phyloP scores from a whole-genome alignment of 2,329 filamentous ascomycete species.

The Verticillium tricorpus region DNA sequence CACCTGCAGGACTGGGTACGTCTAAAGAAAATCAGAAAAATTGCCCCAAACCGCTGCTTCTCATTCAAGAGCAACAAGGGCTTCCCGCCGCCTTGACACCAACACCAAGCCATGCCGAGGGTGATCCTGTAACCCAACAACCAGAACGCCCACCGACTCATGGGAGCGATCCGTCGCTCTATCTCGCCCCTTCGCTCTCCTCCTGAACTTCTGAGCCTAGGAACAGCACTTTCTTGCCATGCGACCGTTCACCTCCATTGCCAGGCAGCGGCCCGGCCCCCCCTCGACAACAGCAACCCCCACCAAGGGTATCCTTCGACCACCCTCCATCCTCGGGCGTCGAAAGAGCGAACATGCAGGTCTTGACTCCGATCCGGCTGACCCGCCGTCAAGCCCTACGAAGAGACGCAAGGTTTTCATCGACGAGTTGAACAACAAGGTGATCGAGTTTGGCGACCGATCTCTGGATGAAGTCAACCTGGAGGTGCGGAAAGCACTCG shows the following conservation, averaged over 20 bases:
- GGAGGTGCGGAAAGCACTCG: conserved; percentile 51
- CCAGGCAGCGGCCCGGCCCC: conserved; percentile 27
- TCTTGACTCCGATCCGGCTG: conserved; percentile 30
- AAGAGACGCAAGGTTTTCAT: conserved; percentile 57
- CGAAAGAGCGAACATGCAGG: conserved; percentile 39
- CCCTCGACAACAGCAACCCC: conserved; percentile 31
- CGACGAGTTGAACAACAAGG: conserved; percentile 52
- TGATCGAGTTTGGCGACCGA: conserved; percentile 49
- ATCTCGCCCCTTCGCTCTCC: neutral
- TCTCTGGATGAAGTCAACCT: conserved; percentile 51
- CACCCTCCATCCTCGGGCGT: conserved; percentile 38
- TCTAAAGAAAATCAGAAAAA: neutral
- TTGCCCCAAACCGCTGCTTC: neutral
- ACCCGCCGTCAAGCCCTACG: conserved; percentile 35
- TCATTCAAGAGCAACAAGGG: neutral
- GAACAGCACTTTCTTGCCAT: conserved; percentile 13
- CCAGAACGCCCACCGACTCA: neutral
- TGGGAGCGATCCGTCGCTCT: neutral
- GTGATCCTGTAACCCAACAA: neutral
- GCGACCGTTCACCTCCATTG: conserved; percentile 30
- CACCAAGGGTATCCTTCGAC: conserved; percentile 50
- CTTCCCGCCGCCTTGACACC: neutral
- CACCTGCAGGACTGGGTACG: neutral
- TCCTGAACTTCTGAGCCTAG: neutral
- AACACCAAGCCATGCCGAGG: neutral